Percentiles rank a stretch among this genome's conserved stretches.
phyloP scores from a whole-genome alignment of 192 early-diverging fungal genomes.

The Backusella sp. region DNA sequence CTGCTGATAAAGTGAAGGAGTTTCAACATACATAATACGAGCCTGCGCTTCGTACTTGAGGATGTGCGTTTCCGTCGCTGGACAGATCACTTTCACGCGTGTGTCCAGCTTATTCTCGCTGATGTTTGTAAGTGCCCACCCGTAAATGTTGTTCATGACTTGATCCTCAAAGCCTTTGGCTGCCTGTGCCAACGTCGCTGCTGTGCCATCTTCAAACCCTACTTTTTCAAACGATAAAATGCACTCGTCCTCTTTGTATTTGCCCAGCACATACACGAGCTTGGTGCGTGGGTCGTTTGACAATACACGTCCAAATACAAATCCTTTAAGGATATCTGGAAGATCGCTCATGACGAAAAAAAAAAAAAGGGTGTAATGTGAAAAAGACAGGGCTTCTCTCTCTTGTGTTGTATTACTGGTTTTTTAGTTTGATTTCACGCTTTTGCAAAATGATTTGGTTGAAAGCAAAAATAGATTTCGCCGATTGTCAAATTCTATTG shows the following conservation, averaged over 20 bases:
- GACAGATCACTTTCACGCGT: conserved; percentile 59
- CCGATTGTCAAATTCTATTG: no score
- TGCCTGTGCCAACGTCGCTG: conserved; percentile 28
- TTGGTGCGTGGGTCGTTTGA: conserved; percentile 31
- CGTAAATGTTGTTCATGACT: conserved; percentile 68
- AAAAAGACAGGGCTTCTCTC: background rate
- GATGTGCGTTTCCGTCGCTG: conserved; percentile 70
- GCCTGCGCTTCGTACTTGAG: conserved; percentile 67
- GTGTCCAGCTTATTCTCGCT: conserved; percentile 42
- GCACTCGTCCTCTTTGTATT: conserved; percentile 19
- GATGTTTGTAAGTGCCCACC: conserved; percentile 56
- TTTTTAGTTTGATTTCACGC: no score
- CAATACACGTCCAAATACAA: conserved; percentile 6
- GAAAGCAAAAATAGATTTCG: no score
- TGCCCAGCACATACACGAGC: conserved; percentile 20
- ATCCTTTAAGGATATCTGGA: background rate
- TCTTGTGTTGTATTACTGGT: background rate
- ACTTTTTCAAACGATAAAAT: conserved; percentile 53
- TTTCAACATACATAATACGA: conserved; percentile 61
- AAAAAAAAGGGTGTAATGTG: background rate
- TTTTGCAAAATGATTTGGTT: no score
- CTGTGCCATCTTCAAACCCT: conserved; percentile 36
- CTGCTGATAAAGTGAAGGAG: conserved; percentile 54
- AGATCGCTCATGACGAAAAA: background rate
- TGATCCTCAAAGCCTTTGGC: conserved; percentile 37